Evolutionary conservation across 139 green algal genomes (phyloP).

Genomic region (Pseudopediastrum boryanum): DNA sequence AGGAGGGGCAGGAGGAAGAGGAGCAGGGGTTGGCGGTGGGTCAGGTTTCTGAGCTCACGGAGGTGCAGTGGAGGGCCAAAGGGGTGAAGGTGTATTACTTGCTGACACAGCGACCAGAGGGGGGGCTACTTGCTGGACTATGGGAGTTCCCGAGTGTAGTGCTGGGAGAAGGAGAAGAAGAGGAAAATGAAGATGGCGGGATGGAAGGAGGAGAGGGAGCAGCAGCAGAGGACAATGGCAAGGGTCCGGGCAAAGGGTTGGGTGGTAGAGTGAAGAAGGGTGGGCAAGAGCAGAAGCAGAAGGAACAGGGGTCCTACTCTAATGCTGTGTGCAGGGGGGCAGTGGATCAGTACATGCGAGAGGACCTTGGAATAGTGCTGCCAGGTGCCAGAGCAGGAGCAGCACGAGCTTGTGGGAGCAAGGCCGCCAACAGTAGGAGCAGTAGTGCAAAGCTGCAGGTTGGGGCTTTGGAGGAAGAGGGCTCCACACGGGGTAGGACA

Average conservation of each 20-base stretch:
- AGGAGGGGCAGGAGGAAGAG: background rate
- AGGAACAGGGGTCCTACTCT: conserved; percentile 10
- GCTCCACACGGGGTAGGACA: background rate
- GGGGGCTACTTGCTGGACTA: conserved; percentile 71
- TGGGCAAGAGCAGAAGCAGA: background rate
- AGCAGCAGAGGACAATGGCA: background rate
- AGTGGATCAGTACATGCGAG: conserved; percentile 3
- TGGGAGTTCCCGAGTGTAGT: conserved; percentile 72
- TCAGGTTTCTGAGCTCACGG: too few relatives aligned
- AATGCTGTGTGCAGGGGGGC: background rate
- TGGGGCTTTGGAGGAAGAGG: background rate
- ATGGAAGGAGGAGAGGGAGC: background rate
- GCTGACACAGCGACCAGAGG: conserved; percentile 64
- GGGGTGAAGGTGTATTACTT: conserved; percentile 40
- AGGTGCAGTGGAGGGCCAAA: too few relatives aligned
- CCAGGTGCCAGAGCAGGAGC: background rate
- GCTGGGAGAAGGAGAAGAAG: background rate
- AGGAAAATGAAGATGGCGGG: background rate
- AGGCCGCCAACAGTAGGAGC: background rate
- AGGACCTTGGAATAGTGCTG: background rate
- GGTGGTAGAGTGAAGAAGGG: background rate
- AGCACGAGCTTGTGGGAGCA: conserved; percentile 4
- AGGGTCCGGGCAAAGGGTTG: background rate
- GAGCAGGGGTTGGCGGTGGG: conserved; percentile 1
- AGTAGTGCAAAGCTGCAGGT: background rate